phyloP scores from a whole-genome alignment of 495 filamentous ascomycete species.

The Penicillium diatomitis region DNA sequence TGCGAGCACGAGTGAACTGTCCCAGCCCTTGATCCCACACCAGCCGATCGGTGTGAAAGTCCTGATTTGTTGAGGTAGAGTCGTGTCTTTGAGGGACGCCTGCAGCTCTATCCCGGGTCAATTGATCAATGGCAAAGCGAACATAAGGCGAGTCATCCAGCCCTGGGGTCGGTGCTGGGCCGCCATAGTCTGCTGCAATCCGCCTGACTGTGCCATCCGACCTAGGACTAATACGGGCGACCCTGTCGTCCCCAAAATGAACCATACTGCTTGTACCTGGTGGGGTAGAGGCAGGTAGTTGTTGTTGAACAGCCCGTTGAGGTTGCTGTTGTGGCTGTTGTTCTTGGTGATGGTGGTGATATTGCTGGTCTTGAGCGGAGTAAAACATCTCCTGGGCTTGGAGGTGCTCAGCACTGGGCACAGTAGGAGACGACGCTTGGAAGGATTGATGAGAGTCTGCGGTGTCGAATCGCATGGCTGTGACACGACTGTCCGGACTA shows the following conservation, averaged over 20 bases:
- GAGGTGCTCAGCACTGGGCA: conserved; percentile 20
- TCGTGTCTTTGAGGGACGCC: conserved; percentile 21
- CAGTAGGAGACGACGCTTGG: conserved; percentile 21
- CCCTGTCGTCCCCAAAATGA: conserved; percentile 29
- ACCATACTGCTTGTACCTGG: conserved; percentile 22
- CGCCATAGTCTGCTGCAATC: conserved; percentile 26
- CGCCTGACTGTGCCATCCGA: conserved; percentile 22
- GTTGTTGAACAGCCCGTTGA: background rate
- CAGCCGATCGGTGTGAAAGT: conserved; percentile 41
- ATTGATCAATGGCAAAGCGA: conserved; percentile 62
- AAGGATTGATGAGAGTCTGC: conserved; percentile 34
- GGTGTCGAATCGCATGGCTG: conserved; percentile 43
- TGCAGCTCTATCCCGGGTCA: conserved; percentile 57
- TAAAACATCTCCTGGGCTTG: conserved; percentile 7
- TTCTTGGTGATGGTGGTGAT: conserved; percentile 16
- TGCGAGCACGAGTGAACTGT: conserved; percentile 32
- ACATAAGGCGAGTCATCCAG: conserved; percentile 62
- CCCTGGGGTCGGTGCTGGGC: conserved; percentile 48
- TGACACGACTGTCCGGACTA: conserved; percentile 37
- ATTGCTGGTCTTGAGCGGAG: background rate
- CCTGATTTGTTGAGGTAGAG: conserved; percentile 28
- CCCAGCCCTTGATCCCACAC: conserved; percentile 43
- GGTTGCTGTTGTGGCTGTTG: conserved; percentile 13
- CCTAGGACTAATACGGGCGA: conserved; percentile 18
- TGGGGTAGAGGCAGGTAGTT: conserved; percentile 15